phyloP scores from a whole-genome alignment of 2,329 filamentous ascomycete genomes.

The Fusarium sarcochroum region DNA sequence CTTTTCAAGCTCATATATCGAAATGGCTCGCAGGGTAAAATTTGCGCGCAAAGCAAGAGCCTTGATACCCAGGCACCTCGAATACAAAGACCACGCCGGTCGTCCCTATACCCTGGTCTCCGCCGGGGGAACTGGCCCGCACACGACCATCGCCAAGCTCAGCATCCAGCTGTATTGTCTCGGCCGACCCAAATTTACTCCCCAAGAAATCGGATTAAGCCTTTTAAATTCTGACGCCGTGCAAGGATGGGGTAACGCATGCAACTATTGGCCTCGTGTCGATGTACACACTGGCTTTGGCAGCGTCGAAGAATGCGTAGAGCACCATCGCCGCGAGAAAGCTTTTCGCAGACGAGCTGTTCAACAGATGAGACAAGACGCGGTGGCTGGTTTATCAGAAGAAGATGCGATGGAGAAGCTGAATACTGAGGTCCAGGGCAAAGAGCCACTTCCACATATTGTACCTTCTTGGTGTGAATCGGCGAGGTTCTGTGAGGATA shows the following conservation, averaged over 20 bases:
- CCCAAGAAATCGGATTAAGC: background rate
- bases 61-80: background rate
- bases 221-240: slow-evolving; percentile 1
- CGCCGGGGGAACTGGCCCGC: background rate
- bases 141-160: slow-evolving; percentile 17
- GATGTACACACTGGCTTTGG: slow-evolving; percentile 28
- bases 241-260: background rate
- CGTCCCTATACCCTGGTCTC: background rate
- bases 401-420: slow-evolving; percentile 18
- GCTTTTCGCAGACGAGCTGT: slow-evolving; percentile 7
- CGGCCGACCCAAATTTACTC: background rate
- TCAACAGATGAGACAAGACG: slow-evolving; percentile 7
- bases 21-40: background rate
- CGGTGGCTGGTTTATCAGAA: slow-evolving; percentile 14
- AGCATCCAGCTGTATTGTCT: slow-evolving; percentile 36
- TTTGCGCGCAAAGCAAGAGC: background rate
- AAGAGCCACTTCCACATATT: slow-evolving; percentile 36
- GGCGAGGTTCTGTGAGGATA: background rate
- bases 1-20: background rate
- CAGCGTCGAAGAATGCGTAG: slow-evolving; percentile 27
- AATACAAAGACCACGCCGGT: slow-evolving; percentile 54
- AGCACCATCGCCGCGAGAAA: slow-evolving; percentile 32
- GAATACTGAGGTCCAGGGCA: slow-evolving; percentile 13
- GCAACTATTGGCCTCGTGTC: slow-evolving; percentile 20
- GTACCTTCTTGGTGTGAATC: slow-evolving; percentile 31